phyloP scores from a whole-genome alignment of 495 filamentous ascomycete genomes.

The Penicillium samsonianum region DNA sequence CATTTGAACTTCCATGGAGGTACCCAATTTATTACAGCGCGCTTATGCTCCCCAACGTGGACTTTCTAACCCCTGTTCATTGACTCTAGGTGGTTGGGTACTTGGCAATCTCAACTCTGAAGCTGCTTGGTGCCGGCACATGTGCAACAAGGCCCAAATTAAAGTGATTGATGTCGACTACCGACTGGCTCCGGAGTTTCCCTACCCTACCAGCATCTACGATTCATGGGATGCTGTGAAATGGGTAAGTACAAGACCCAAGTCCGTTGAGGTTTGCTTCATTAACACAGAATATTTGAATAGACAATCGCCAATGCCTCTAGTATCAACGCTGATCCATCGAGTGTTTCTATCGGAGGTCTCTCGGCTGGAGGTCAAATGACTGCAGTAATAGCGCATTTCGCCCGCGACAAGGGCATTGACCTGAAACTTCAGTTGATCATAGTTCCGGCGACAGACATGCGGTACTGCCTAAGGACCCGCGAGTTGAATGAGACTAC shows the following conservation, averaged over 20 bases:
- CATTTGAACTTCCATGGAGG: slow-evolving; percentile 49
- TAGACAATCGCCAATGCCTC: slow-evolving; percentile 29
- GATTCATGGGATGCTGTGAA: slow-evolving; percentile 43
- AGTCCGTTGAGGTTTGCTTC: not conserved
- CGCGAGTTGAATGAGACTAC: slow-evolving; percentile 9
- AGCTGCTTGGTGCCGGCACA: slow-evolving; percentile 40
- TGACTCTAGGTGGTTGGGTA: slow-evolving; percentile 42
- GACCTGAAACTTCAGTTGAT: slow-evolving; percentile 29
- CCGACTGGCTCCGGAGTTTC: slow-evolving; percentile 34
- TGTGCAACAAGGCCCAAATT: slow-evolving; percentile 43
- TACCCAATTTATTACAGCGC: not conserved
- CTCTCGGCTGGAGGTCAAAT: slow-evolving; percentile 49
- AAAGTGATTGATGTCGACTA: slow-evolving; percentile 46
- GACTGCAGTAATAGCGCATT: slow-evolving; percentile 43
- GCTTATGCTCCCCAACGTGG: not conserved
- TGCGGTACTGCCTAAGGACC: slow-evolving; percentile 23
- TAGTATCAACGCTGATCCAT: slow-evolving; percentile 49
- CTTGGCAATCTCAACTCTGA: slow-evolving; percentile 45
- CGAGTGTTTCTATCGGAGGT: slow-evolving; percentile 49
- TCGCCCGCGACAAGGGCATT: slow-evolving; percentile 46
- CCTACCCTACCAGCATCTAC: slow-evolving; percentile 33
- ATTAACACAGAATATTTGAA: not conserved
- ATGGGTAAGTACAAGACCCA: slow-evolving; percentile 25
- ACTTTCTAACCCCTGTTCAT: not conserved
- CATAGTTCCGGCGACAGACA: slow-evolving; percentile 29